A percentile compares a stretch with the other conserved stretches of the same genome.
Evolutionary conservation across 139 green algal genomes (phyloP).

Genomic region (Mesotaenium endlicherianum): DNA sequence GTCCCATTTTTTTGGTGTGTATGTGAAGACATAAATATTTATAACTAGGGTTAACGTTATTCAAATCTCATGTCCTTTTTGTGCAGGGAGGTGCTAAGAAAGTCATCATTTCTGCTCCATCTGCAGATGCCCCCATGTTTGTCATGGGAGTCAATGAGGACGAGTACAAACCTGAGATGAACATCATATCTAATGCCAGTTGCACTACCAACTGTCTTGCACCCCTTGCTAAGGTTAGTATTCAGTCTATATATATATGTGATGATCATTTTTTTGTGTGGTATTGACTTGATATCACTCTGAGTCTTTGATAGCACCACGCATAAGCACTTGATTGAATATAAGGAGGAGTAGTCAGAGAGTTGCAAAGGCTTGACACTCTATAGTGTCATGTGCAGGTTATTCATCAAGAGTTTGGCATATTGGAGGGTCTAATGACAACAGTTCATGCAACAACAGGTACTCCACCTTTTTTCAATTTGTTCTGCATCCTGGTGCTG

Average conservation of each 20-base stretch:
- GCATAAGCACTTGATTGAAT: too few species aligned
- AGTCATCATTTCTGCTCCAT: constrained; percentile 92
- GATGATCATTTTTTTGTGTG: too few species aligned
- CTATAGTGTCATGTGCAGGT: constrained; percentile 58
- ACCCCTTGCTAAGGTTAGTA: constrained; percentile 61
- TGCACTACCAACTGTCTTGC: constrained; percentile 68
- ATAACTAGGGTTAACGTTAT: too few species aligned
- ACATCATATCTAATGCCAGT: constrained; percentile 62
- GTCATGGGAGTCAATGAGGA: constrained; percentile 63
- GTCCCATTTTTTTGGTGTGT: too few species aligned
- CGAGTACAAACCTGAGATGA: constrained; percentile 49
- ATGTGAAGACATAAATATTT: too few species aligned
- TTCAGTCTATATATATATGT: too few species aligned
- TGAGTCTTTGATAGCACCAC: too few species aligned
- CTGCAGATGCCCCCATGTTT: constrained; percentile 87
- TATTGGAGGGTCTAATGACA: constrained; percentile 84
- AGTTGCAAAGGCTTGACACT: too few species aligned
- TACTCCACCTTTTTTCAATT: not conserved
- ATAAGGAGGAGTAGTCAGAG: too few species aligned
- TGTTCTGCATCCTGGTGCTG: not conserved
- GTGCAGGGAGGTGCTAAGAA: constrained; percentile 84
- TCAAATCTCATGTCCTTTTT: not conserved
- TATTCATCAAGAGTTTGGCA: constrained; percentile 65
- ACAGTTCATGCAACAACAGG: constrained; percentile 87
- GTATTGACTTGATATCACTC: too few species aligned